A percentile compares a stretch with the other conserved stretches of the same genome.
Conservation (phyloP, 202 grass and related monocot species). For the Eragrostis tef region DNA sequence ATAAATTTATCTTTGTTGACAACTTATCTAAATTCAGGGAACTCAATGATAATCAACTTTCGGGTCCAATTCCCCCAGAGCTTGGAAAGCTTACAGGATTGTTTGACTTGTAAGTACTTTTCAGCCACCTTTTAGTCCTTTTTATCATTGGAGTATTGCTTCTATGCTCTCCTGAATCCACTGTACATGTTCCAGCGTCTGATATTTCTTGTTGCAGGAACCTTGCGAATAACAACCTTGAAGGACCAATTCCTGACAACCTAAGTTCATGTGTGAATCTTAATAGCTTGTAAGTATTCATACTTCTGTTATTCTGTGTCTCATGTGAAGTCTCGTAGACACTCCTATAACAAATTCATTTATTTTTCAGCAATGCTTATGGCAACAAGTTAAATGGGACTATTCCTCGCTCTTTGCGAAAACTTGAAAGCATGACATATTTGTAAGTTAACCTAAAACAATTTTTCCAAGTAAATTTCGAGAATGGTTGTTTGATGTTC, state of each 20-base stretch:
- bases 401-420: conserved; percentile 75
- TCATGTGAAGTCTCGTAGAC: neutral
- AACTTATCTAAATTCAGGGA: conserved; percentile 67
- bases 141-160: neutral
- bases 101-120: conserved; percentile 82
- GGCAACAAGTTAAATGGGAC: conserved; percentile 91
- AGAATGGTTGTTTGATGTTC: neutral
- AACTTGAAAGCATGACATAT: conserved; percentile 98
- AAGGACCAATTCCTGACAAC: conserved; percentile 90
- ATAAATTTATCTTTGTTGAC: too few species aligned
- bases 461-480: neutral
- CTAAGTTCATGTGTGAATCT: conserved; percentile 91
- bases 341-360: conserved; percentile 17
- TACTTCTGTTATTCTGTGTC: neutral
- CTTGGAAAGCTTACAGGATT: conserved; percentile 86
- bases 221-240: conserved; percentile 83
- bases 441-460: conserved; percentile 57
- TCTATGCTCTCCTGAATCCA: neutral
- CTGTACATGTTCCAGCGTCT: neutral
- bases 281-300: conserved; percentile 88
- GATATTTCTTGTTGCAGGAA: conserved; percentile 56
- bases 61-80: conserved; percentile 80
- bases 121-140: neutral
- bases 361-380: conserved; percentile 69
- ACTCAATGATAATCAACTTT: conserved; percentile 85